phyloP scores from a whole-genome alignment of 1,284 basidiomycete species.

The Sphaerobolus stellatus region DNA sequence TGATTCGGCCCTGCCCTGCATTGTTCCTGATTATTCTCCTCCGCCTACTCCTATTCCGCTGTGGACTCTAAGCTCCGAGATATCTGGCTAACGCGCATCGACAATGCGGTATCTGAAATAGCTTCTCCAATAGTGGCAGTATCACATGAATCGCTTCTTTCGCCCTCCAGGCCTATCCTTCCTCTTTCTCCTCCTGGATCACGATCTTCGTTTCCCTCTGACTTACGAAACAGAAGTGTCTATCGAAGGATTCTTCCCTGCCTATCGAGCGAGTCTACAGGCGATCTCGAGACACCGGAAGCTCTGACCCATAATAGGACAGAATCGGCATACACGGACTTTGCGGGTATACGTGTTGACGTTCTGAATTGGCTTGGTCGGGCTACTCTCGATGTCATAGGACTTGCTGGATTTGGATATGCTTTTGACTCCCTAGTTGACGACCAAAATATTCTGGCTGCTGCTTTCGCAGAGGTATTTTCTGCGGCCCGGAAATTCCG shows the following conservation, averaged over 20 bases:
- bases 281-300: too few relatives aligned
- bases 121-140: neutral
- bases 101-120: neutral
- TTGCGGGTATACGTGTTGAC: conserved; percentile 45
- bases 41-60: conserved; percentile 1
- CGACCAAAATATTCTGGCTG: conserved; percentile 51
- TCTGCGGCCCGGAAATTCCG: conserved; percentile 49
- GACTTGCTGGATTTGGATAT: conserved; percentile 51
- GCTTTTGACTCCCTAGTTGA: conserved; percentile 25
- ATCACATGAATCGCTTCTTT: neutral
- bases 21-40: neutral
- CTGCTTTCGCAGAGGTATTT: conserved; percentile 56
- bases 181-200: conserved; percentile 6
- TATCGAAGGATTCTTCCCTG: neutral
- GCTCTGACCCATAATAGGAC: too few relatives aligned
- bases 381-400: conserved; percentile 71
- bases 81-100: conserved; percentile 10
- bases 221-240: neutral
- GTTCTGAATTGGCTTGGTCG: conserved; percentile 59
- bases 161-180: conserved; percentile 12
- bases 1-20: neutral
- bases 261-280: too few relatives aligned
- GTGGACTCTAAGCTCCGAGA: conserved; percentile 21
- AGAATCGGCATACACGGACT: too few relatives aligned
- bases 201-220: neutral